Conservation (phyloP, 306 rosid genomes). For the Sesbania bispinosa region DNA sequence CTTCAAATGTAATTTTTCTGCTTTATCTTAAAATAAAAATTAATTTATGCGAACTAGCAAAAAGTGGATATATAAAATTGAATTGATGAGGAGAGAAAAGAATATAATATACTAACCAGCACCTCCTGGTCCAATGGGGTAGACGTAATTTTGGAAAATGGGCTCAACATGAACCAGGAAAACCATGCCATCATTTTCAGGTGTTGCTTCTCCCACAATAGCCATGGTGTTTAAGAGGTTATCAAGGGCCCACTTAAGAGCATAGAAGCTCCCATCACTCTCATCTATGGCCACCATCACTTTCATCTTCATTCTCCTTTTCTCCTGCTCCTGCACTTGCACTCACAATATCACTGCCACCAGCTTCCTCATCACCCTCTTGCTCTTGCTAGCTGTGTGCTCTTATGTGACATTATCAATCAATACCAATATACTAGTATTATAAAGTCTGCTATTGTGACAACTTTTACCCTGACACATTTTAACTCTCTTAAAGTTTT, state of each 20-base stretch:
- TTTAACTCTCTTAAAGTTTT: neutral
- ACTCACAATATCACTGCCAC: too few species aligned
- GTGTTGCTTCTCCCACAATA: neutral
- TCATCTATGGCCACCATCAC: conserved; percentile 74
- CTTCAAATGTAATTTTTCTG: too few species aligned
- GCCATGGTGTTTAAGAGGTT: conserved; percentile 26
- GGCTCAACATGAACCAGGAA: conserved; percentile 48
- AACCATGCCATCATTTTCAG: conserved; percentile 28
- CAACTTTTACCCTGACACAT: neutral
- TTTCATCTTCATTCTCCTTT: conserved; percentile 33
- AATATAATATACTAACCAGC: conserved; percentile 43
- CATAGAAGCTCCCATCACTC: conserved; percentile 60
- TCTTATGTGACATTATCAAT: too few species aligned
- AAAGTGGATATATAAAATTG: too few species aligned
- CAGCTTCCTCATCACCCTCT: too few species aligned
- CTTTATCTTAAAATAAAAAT: too few species aligned
- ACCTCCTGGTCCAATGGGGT: conserved; percentile 44
- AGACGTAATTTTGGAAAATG: conserved; percentile 26
- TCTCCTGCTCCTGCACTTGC: too few species aligned
- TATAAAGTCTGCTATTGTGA: too few species aligned
- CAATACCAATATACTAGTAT: too few species aligned
- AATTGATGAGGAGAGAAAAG: too few species aligned
- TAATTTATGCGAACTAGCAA: too few species aligned
- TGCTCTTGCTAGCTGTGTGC: too few species aligned
- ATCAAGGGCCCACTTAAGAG: conserved; percentile 58